phyloP scores from a whole-genome alignment of 345 rosid genomes.

The Sisymbrium altissimum region DNA sequence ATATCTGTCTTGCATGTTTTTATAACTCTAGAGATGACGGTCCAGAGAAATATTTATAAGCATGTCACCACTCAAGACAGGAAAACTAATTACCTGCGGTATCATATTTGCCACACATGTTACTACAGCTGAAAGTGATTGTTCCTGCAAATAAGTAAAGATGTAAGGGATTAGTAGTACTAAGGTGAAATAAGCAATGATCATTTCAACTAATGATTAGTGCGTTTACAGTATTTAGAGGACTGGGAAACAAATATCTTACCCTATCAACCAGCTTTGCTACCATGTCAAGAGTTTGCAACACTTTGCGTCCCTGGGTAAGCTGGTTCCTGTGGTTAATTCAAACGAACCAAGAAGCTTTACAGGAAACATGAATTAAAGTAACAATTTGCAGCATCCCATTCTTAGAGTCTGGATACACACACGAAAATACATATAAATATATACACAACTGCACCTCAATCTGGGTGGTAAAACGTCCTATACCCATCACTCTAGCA shows the following conservation, averaged over 20 bases:
- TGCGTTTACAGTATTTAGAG: not conserved
- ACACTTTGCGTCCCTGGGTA: slow-evolving; percentile 84
- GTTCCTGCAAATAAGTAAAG: slow-evolving; percentile 54
- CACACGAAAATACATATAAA: not conserved
- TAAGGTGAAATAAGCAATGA: not conserved
- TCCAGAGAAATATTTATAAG: slow-evolving; percentile 9
- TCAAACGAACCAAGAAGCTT: slow-evolving; percentile 2
- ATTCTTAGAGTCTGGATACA: not conserved
- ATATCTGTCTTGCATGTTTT: slow-evolving; percentile 1
- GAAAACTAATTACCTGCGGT: slow-evolving; percentile 60
- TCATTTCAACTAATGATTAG: not conserved
- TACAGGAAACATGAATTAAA: not conserved
- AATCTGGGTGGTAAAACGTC: not conserved
- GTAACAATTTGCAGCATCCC: not conserved
- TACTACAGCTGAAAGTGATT: slow-evolving; percentile 82
- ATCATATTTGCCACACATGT: slow-evolving; percentile 84
- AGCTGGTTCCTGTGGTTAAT: slow-evolving; percentile 64
- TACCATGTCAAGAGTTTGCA: slow-evolving; percentile 75
- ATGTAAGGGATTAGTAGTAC: not conserved
- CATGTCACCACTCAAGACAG: slow-evolving; percentile 1
- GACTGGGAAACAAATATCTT: slow-evolving; percentile 18
- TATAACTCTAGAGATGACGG: slow-evolving; percentile 1
- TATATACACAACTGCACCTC: not conserved
- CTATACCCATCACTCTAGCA: slow-evolving; percentile 1
- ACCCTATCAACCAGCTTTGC: slow-evolving; percentile 76